A percentile compares a stretch with the other conserved stretches of the same genome.
Conservation (phyloP, 305 asterid genomes). For the Rubia balearica region DNA sequence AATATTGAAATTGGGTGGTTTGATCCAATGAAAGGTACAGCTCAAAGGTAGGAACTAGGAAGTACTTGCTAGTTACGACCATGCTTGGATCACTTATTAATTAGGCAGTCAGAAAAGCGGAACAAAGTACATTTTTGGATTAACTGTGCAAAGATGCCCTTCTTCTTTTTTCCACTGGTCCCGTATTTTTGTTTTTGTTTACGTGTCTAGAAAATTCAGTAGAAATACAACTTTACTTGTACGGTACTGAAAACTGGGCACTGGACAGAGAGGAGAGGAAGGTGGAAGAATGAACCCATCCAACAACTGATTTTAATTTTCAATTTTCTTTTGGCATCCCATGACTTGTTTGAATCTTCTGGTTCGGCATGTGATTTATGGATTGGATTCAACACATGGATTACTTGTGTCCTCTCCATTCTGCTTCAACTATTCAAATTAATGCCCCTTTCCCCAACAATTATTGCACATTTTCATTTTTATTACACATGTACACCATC, state of each 20-base stretch:
- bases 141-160: slow-evolving; percentile 10
- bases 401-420: slow-evolving; percentile 1
- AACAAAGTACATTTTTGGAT: slow-evolving; percentile 23
- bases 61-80: slow-evolving; percentile 3
- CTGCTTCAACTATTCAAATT: not conserved
- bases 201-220: not conserved
- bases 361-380: not conserved
- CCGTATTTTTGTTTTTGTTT: not conserved
- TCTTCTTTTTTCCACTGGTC: not conserved
- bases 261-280: too few relatives aligned
- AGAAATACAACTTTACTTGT: not conserved
- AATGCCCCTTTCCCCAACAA: not conserved
- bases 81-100: slow-evolving; percentile 5
- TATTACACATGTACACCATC: not conserved
- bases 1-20: not conserved
- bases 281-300: not conserved
- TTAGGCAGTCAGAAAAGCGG: slow-evolving; percentile 16
- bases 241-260: slow-evolving; percentile 6
- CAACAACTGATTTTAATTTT: not conserved
- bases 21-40: slow-evolving; percentile 5
- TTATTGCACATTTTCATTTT: not conserved
- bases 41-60: not conserved
- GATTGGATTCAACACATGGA: not conserved
- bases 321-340: not conserved
- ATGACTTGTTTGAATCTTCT: not conserved